Evolutionary conservation across 495 filamentous ascomycete species (phyloP).

Genomic region (Apiosordaria backusii): DNA sequence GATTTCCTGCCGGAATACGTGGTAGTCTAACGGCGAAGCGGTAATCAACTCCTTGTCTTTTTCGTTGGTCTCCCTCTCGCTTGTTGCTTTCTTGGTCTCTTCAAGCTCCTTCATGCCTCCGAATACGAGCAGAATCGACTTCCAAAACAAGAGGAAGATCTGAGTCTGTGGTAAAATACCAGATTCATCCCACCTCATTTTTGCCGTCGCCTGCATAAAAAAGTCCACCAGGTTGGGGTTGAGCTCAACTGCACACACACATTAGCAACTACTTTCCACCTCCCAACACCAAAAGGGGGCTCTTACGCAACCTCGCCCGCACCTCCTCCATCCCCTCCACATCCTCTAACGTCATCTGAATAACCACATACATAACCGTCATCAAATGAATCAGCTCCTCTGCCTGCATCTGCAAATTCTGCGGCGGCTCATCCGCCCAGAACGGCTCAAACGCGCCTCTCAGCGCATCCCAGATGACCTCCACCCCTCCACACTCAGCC

Average conservation of each 20-base stretch:
- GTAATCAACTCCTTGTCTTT: constrained; percentile 64
- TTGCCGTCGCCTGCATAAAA: constrained; percentile 69
- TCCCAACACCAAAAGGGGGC: neutral
- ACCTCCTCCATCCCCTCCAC: constrained; percentile 38
- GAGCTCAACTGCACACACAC: constrained; percentile 44
- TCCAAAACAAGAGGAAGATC: constrained; percentile 84
- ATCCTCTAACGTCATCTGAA: constrained; percentile 62
- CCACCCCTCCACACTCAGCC: constrained; percentile 56
- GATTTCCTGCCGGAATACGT: constrained; percentile 93
- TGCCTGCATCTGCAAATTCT: constrained; percentile 38
- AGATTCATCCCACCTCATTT: constrained; percentile 82
- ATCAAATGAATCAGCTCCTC: constrained; percentile 59
- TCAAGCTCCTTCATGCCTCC: constrained; percentile 71
- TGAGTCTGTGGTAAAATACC: constrained; percentile 37
- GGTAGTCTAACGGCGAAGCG: constrained; percentile 92
- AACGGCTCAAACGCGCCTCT: constrained; percentile 55
- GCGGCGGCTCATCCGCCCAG: constrained; percentile 43
- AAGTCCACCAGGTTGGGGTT: constrained; percentile 68
- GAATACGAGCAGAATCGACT: constrained; percentile 78
- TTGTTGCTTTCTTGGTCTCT: constrained; percentile 63
- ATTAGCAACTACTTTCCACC: constrained; percentile 22
- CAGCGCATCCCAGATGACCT: constrained; percentile 58
- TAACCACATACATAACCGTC: constrained; percentile 67
- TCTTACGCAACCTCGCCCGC: constrained; percentile 42
- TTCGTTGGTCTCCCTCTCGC: constrained; percentile 45